Evolutionary conservation across 2,329 filamentous ascomycete species (phyloP).

Genomic region (Penicillium sp.): DNA sequence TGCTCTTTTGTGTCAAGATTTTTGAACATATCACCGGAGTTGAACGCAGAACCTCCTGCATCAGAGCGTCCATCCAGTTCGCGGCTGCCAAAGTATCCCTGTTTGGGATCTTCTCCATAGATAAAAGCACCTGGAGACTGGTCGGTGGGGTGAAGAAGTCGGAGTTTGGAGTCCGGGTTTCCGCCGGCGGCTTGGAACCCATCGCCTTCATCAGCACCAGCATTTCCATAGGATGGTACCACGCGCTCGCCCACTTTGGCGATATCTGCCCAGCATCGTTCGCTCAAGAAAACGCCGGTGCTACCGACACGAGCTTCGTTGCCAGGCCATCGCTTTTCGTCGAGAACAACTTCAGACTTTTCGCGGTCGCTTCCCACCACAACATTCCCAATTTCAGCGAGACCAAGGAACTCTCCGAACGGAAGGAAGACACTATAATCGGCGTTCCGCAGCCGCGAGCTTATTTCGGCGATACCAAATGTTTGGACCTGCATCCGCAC

Average conservation of each 20-base stretch:
- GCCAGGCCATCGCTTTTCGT: slow-evolving; percentile 81
- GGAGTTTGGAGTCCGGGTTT: slow-evolving; percentile 46
- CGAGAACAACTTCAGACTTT: slow-evolving; percentile 81
- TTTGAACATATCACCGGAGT: slow-evolving; percentile 93
- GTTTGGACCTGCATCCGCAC: slow-evolving; percentile 90
- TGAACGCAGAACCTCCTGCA: slow-evolving; percentile 80
- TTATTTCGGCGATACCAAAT: slow-evolving; percentile 93
- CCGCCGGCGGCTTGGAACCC: slow-evolving; percentile 47
- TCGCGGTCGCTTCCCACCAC: slow-evolving; percentile 87
- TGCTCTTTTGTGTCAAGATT: slow-evolving; percentile 89
- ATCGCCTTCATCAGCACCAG: slow-evolving; percentile 48
- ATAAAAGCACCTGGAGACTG: slow-evolving; percentile 52
- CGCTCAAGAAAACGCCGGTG: slow-evolving; percentile 90
- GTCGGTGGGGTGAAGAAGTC: slow-evolving; percentile 44
- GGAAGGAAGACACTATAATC: slow-evolving; percentile 95
- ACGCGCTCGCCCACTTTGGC: slow-evolving; percentile 61
- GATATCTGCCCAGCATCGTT: slow-evolving; percentile 89
- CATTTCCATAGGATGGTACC: slow-evolving; percentile 52
- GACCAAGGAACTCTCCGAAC: slow-evolving; percentile 86
- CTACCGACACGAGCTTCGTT: slow-evolving; percentile 86
- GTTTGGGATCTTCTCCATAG: slow-evolving; percentile 64
- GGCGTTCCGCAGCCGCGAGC: slow-evolving; percentile 79
- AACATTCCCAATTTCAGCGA: slow-evolving; percentile 72
- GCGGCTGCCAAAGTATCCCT: slow-evolving; percentile 69
- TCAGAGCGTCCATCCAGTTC: slow-evolving; percentile 82